Evolutionary conservation across 176 grass and related monocot species (phyloP).

Genomic region (Lolium multiflorum): DNA sequence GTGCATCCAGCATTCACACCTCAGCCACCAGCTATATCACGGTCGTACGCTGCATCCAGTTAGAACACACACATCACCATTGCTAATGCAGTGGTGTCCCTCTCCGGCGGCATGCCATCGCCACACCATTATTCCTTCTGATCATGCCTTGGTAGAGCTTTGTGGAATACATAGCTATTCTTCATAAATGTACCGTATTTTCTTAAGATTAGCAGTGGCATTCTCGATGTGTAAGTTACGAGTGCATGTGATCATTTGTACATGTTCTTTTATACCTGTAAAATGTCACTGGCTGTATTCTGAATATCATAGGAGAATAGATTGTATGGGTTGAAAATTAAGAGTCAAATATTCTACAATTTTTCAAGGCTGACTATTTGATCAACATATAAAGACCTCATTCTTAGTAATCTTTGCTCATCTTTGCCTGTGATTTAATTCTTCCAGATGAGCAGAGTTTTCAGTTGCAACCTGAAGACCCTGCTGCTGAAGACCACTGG

Average conservation of each 20-base stretch:
- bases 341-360: neutral
- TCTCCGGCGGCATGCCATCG: neutral
- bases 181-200: neutral
- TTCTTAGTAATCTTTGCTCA: neutral
- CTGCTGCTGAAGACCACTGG: neutral
- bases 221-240: conserved; percentile 8
- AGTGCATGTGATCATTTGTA: conserved; percentile 10
- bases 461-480: conserved; percentile 12
- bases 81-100: neutral
- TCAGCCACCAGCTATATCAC: neutral
- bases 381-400: neutral
- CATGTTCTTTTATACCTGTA: neutral
- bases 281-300: neutral
- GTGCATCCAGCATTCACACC: neutral
- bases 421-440: neutral
- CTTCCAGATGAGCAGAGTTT: neutral
- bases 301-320: neutral
- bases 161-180: conserved; percentile 8
- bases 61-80: neutral
- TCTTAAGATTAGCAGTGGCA: neutral
- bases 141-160: neutral
- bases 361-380: neutral
- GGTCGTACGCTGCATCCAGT: conserved; percentile 1
- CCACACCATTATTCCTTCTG: neutral
- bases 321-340: neutral